A percentile compares a stretch with the other conserved stretches of the same genome.
phyloP scores from a whole-genome alignment of 495 filamentous ascomycete genomes.

The Cercophora newfieldiana region DNA sequence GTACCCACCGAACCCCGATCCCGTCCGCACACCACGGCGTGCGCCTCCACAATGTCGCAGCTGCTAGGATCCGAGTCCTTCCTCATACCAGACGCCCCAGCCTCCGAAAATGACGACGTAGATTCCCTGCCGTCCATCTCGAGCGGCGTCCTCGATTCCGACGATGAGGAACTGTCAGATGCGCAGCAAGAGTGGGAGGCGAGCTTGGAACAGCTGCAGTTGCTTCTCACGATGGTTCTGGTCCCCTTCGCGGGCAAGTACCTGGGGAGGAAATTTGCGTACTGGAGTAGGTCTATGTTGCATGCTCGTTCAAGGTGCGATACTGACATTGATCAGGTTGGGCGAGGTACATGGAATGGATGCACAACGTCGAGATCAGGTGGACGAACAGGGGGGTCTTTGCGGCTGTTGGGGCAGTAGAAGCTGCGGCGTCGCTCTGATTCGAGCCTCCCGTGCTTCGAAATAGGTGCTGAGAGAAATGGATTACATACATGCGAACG shows the following conservation, averaged over 20 bases:
- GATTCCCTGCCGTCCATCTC: conserved; percentile 78
- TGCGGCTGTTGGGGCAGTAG: conserved; percentile 65
- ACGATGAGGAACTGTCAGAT: conserved; percentile 65
- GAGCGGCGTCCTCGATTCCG: conserved; percentile 58
- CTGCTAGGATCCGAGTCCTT: conserved; percentile 46
- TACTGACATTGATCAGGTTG: conserved; percentile 45
- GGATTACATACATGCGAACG: not conserved
- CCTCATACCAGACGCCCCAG: conserved; percentile 41
- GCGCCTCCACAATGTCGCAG: conserved; percentile 27
- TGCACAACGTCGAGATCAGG: conserved; percentile 53
- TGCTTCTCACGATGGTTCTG: conserved; percentile 88
- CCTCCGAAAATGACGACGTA: conserved; percentile 63
- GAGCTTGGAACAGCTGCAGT: conserved; percentile 86
- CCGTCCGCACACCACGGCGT: not conserved
- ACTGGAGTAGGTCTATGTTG: conserved; percentile 72
- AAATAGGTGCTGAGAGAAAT: not conserved
- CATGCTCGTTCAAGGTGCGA: not conserved
- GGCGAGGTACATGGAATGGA: conserved; percentile 60
- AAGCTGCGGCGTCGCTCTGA: conserved; percentile 71
- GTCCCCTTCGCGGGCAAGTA: conserved; percentile 93
- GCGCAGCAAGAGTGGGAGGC: conserved; percentile 94
- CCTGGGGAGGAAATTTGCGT: conserved; percentile 88
- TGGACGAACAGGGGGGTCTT: conserved; percentile 57
- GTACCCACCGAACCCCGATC: not conserved
- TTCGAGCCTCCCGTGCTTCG: too few relatives aligned